These are phyloP conservation scores for Posidonia oceanica DNA, from an alignment of 116 monocot genomes.

Conservation along the genomic window DNA sequence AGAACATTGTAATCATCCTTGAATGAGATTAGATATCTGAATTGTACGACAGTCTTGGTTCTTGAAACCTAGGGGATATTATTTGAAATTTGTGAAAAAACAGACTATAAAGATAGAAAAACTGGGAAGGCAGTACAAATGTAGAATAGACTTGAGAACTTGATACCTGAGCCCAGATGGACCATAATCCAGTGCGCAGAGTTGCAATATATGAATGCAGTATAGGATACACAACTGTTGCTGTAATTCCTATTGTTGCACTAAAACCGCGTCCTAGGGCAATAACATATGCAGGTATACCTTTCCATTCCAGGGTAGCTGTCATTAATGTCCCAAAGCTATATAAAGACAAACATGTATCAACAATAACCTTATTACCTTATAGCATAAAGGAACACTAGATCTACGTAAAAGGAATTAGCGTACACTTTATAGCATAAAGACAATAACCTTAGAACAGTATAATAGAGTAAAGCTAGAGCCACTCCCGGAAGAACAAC, in stretches of 20 bases:
- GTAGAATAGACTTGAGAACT: too few relatives aligned
- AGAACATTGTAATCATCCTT: too few relatives aligned
- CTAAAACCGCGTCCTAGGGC: slow-evolving; percentile 71
- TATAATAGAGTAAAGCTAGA: slow-evolving; percentile 78
- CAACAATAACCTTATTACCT: neutral
- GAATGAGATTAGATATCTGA: too few relatives aligned
- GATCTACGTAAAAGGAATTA: too few relatives aligned
- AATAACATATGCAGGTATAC: slow-evolving; percentile 81
- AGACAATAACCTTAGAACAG: slow-evolving; percentile 51
- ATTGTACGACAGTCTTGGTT: too few relatives aligned
- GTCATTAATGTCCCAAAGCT: slow-evolving; percentile 96
- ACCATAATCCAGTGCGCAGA: slow-evolving; percentile 78
- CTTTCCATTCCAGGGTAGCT: slow-evolving; percentile 84
- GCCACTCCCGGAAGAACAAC: slow-evolving; percentile 77
- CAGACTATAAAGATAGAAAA: too few relatives aligned
- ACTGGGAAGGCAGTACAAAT: too few relatives aligned
- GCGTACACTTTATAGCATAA: neutral
- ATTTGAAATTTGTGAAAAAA: too few relatives aligned
- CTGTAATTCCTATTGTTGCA: slow-evolving; percentile 68
- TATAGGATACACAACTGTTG: slow-evolving; percentile 64
- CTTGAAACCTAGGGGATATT: too few relatives aligned
- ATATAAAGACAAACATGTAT: slow-evolving; percentile 4
- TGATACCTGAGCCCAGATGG: slow-evolving; percentile 81
- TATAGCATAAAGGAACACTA: too few relatives aligned
- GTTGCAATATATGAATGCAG: slow-evolving; percentile 64